phyloP scores from a whole-genome alignment of 352 stramenopile species.

The Pythium sukuiense region DNA sequence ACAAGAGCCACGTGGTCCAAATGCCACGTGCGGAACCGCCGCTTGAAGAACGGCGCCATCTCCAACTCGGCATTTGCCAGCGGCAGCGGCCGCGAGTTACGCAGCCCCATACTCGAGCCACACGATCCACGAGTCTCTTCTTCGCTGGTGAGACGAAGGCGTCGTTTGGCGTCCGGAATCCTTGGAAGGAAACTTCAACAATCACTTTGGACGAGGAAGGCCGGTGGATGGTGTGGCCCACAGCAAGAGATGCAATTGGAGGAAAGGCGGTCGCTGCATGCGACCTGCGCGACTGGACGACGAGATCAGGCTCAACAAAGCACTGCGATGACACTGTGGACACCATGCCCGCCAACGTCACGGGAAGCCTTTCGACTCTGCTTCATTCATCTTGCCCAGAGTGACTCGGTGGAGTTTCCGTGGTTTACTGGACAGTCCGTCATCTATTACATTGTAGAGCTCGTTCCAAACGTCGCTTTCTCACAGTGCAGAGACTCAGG shows the following conservation, averaged over 20 bases:
- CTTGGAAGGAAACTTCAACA: not conserved
- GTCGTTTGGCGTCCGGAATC: too few species aligned
- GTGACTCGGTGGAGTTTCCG: not conserved
- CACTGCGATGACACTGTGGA: not conserved
- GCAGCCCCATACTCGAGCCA: conserved; percentile 63
- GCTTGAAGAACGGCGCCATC: conserved; percentile 48
- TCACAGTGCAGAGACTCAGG: too few species aligned
- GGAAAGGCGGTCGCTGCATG: not conserved
- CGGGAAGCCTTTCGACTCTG: not conserved
- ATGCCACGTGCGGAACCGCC: conserved; percentile 58
- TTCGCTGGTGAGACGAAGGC: too few species aligned
- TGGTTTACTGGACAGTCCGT: too few species aligned
- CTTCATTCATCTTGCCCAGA: too few species aligned
- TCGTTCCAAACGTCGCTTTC: not conserved
- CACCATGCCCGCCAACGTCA: not conserved
- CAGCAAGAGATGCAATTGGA: not conserved
- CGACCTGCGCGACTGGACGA: not conserved
- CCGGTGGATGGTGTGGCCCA: not conserved
- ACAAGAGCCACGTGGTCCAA: conserved; percentile 52
- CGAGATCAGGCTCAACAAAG: not conserved
- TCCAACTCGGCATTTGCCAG: conserved; percentile 42
- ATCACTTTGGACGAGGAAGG: not conserved
- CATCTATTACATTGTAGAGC: not conserved
- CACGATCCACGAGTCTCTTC: too few species aligned
- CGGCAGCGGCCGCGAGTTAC: conserved; percentile 55